These are phyloP conservation scores for Starmera quercuum DNA, from an alignment of 805 yeast genomes.

Conservation along the genomic window DNA sequence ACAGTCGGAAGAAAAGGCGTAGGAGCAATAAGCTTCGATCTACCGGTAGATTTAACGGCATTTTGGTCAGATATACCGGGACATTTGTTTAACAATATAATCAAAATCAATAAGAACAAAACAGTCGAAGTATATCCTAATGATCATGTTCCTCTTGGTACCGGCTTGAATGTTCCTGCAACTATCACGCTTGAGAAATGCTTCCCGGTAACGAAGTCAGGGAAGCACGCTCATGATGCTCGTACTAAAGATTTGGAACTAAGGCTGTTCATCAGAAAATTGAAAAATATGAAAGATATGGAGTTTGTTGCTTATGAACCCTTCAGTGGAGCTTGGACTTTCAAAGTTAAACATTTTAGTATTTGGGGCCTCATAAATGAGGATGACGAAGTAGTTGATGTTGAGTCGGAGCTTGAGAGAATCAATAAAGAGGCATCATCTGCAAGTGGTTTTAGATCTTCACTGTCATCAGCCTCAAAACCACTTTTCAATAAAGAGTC, in stretches of 20 bases:
- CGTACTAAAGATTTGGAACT: slow-evolving; percentile 30
- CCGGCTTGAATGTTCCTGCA: slow-evolving; percentile 72
- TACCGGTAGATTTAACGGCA: slow-evolving; percentile 61
- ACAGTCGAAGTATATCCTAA: slow-evolving; percentile 60
- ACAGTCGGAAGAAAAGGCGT: slow-evolving; percentile 59
- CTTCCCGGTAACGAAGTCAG: slow-evolving; percentile 34
- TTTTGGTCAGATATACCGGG: slow-evolving; percentile 32
- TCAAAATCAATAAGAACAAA: slow-evolving; percentile 38
- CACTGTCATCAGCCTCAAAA: slow-evolving; percentile 1
- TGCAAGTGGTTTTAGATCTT: slow-evolving; percentile 1
- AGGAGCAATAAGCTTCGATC: slow-evolving; percentile 61
- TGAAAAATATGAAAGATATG: slow-evolving; percentile 58
- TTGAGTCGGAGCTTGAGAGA: slow-evolving; percentile 26
- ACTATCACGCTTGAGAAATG: slow-evolving; percentile 58
- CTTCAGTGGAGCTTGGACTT: slow-evolving; percentile 66
- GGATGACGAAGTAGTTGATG: slow-evolving; percentile 49
- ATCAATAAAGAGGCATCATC: slow-evolving; percentile 10
- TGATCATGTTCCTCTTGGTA: slow-evolving; percentile 57
- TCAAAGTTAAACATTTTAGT: slow-evolving; percentile 85
- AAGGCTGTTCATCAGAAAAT: slow-evolving; percentile 38
- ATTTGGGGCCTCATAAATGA: slow-evolving; percentile 86
- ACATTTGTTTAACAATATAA: slow-evolving; percentile 31
- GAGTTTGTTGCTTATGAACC: slow-evolving; percentile 77
- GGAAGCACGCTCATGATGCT: slow-evolving; percentile 15
- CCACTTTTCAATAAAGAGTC: neutral